Conservation (phyloP, 1,139 yeast genomes). For the Scheffersomyces titani region DNA sequence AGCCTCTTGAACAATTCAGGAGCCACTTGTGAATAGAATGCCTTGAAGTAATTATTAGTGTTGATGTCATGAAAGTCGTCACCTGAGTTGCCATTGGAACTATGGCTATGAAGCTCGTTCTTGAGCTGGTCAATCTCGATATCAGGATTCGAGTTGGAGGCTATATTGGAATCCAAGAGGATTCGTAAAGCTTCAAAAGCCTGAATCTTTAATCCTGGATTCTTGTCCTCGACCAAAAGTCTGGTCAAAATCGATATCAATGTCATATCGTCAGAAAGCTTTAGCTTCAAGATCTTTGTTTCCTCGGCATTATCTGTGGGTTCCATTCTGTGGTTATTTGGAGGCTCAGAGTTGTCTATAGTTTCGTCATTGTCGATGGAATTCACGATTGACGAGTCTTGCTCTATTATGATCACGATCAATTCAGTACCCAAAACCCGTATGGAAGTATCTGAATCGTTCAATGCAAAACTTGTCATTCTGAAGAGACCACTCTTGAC, state of each 20-base stretch:
- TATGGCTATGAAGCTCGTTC: slow-evolving; percentile 9
- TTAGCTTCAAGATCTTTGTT: slow-evolving; percentile 26
- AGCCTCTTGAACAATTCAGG: slow-evolving; percentile 56
- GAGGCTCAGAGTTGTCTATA: slow-evolving; percentile 39
- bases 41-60: slow-evolving; percentile 53
- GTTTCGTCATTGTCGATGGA: slow-evolving; percentile 35
- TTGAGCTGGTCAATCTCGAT: slow-evolving; percentile 14
- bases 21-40: slow-evolving; percentile 67
- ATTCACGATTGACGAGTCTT: slow-evolving; percentile 71
- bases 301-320: slow-evolving; percentile 13
- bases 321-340: slow-evolving; percentile 7
- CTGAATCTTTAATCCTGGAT: slow-evolving; percentile 77
- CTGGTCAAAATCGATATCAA: slow-evolving; percentile 61
- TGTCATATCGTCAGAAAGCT: slow-evolving; percentile 59
- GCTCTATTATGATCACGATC: slow-evolving; percentile 78
- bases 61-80: slow-evolving; percentile 41
- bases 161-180: slow-evolving; percentile 61
- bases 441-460: slow-evolving; percentile 49
- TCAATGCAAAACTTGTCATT: slow-evolving; percentile 71
- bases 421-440: slow-evolving; percentile 81
- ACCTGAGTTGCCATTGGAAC: slow-evolving; percentile 1
- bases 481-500: slow-evolving; percentile 70
- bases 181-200: slow-evolving; percentile 81
- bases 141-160: slow-evolving; percentile 15
- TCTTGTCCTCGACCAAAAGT: slow-evolving; percentile 61